Base-by-base conservation (phyloP, 345 rosid genomes). In the Adansonia digitata region DNA sequence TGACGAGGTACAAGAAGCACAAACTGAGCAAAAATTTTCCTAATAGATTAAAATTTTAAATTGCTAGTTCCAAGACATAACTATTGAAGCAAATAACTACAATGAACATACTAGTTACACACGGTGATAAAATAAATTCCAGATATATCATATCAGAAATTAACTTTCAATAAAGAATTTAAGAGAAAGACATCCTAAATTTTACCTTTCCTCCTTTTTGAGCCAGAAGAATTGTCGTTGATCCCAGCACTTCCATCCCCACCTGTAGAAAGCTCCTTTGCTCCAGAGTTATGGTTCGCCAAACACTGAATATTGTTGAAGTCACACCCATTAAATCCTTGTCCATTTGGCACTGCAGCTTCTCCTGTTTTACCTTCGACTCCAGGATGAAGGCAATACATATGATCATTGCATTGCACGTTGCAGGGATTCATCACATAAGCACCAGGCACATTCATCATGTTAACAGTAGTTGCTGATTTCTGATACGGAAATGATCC, bases 401-500 rank as follows among this genome's bases (percentile, higher is more conserved):
- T 88, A 68, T 85, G 93, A 82, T 88, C 94, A 77, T 77, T 81
- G 52, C 99, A 95, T 73, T 84, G 90, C 71, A 88, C 78, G 45
- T 88, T 89, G 86, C 98, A 95, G 4, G 98, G 90, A 82, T 90
- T 91, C 91, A 91, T 83, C 86, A 88, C 83, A 76, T 84, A 86
- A 6, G 93, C 82, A 74, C 84, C 83, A 56, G 83, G 79, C 53
- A 77, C 4, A 20, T 80, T 85, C 35, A 81, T 24, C 69, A 83
- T 26, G 71, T 80, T 86, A 24, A 82, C 75, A 81, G 78, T 80
- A 46, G 78, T 57, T 0, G 78, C 55, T 0, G 92, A 61, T 77
- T 92, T 95, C 86, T 93, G 98, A 79, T 95, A 95, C 12, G 99
- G 99, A 77, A 95, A 95, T n/a, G 94, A 81, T 26, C 99, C 98